Evolutionary conservation across 2,329 filamentous ascomycete species (phyloP).

Genomic region (Ophiostoma piceae): DNA sequence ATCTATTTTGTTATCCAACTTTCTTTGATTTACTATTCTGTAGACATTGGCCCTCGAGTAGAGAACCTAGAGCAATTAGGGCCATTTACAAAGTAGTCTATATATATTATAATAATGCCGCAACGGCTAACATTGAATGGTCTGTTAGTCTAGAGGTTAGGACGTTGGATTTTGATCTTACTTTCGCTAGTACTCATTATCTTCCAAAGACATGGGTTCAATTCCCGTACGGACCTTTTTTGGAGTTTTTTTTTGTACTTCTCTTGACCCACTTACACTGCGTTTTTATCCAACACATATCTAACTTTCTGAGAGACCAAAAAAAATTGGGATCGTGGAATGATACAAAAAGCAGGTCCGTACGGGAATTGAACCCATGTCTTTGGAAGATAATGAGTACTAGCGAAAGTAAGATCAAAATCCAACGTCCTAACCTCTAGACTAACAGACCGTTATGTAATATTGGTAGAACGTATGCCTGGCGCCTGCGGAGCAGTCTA

Average conservation of each 20-base stretch:
- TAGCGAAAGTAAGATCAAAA: constrained; percentile 17
- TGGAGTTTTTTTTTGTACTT: too few species aligned
- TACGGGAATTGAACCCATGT: constrained; percentile 23
- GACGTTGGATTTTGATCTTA: constrained; percentile 23
- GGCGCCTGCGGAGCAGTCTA: not conserved
- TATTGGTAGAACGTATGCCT: constrained; percentile 6
- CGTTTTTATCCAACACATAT: too few species aligned
- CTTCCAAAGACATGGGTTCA: constrained; percentile 22
- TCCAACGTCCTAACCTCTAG: constrained; percentile 24
- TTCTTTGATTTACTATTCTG: not conserved
- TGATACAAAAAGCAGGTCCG: constrained; percentile 9
- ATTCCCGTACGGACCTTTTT: constrained; percentile 21
- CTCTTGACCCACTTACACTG: too few species aligned
- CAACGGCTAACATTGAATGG: constrained; percentile 14
- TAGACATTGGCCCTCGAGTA: too few species aligned
- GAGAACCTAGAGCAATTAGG: not conserved
- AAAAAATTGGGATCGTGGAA: too few species aligned
- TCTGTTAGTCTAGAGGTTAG: constrained; percentile 25
- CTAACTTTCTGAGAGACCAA: too few species aligned
- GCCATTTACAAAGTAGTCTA: not conserved
- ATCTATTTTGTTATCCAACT: not conserved
- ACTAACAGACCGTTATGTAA: constrained; percentile 22
- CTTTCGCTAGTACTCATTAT: not conserved
- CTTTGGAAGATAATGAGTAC: constrained; percentile 15
- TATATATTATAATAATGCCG: not conserved